These are phyloP conservation scores for Ormosia semicastrata DNA, from an alignment of 306 rosid genomes.

Conservation along the genomic window DNA sequence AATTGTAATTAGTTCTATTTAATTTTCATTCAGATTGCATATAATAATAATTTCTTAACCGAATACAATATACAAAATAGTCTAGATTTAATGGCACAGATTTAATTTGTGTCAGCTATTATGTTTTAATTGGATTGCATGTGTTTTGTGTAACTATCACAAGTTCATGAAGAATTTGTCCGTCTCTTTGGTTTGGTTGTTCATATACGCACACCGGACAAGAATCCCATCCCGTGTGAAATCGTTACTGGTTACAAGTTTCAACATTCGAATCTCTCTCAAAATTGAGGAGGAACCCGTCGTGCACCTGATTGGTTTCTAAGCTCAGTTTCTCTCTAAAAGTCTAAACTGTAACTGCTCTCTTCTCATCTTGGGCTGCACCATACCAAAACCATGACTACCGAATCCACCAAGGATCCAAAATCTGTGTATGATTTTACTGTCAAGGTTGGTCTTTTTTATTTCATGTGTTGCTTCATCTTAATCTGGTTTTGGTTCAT, in stretches of 20 bases:
- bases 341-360: neutral
- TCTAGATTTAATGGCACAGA: too few species aligned
- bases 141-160: too few species aligned
- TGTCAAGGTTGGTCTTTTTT: slow-evolving; percentile 42
- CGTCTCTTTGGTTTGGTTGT: too few species aligned
- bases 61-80: neutral
- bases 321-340: neutral
- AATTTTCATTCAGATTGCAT: neutral
- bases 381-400: neutral
- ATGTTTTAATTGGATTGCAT: neutral
- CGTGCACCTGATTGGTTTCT: neutral
- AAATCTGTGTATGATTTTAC: slow-evolving; percentile 45
- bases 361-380: neutral
- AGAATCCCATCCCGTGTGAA: neutral
- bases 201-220: neutral
- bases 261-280: neutral
- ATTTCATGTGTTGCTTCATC: neutral
- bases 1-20: too few species aligned
- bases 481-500: neutral
- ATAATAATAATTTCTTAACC: neutral
- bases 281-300: too few species aligned
- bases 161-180: too few species aligned
- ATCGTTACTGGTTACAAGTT: neutral
- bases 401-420: slow-evolving; percentile 33
- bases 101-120: neutral